A percentile compares a stretch with the other conserved stretches of the same genome.
Evolutionary conservation across 805 yeast genomes (phyloP).

Genomic region (Grigorovia transvaalensis): DNA sequence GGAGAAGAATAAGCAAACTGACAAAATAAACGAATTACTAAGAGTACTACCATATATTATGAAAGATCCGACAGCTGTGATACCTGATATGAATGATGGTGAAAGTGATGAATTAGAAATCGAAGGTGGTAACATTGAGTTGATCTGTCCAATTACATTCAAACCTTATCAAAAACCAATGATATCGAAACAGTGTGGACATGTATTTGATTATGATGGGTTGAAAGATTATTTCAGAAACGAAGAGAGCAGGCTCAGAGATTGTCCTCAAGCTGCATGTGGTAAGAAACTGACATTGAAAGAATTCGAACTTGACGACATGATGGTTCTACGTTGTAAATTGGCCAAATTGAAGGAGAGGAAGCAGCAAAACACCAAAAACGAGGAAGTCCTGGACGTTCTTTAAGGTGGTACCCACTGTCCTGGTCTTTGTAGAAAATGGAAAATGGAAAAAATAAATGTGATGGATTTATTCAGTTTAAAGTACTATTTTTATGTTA

Average conservation of each 20-base stretch:
- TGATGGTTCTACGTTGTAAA: conserved; percentile 48
- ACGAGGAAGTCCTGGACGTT: conserved; percentile 4
- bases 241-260: conserved; percentile 8
- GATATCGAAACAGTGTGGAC: conserved; percentile 46
- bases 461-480: too few species aligned
- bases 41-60: conserved; percentile 31
- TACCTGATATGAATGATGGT: conserved; percentile 34
- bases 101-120: conserved; percentile 46
- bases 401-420: not conserved
- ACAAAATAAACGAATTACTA: not conserved
- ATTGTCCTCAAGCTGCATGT: conserved; percentile 59
- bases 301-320: conserved; percentile 37
- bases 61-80: conserved; percentile 49
- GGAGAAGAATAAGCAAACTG: not conserved
- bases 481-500: too few species aligned
- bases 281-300: conserved; percentile 24
- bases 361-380: not conserved
- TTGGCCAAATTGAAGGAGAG: conserved; percentile 13
- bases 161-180: conserved; percentile 44
- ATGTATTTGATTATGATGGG: conserved; percentile 46
- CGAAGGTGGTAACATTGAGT: conserved; percentile 60
- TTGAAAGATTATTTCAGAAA: conserved; percentile 28
- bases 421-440: too few species aligned
- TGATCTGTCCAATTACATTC: conserved; percentile 58
- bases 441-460: too few species aligned